Evolutionary conservation across 2,329 filamentous ascomycete genomes (phyloP), one percentile per base, ranked within the genome.

Genomic region (Zasmidium angulare): DNA sequence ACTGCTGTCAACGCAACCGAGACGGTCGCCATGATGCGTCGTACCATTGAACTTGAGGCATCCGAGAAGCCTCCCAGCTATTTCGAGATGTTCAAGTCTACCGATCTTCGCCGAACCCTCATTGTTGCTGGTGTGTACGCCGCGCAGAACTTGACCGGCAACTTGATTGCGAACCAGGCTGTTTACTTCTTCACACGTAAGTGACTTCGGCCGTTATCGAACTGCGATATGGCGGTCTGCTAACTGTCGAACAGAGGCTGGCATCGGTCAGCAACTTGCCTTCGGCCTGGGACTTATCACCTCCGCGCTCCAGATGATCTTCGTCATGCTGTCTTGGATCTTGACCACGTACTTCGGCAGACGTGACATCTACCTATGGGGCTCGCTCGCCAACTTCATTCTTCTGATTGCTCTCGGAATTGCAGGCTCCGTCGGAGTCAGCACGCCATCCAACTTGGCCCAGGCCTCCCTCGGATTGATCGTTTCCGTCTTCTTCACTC

Each of bases 311-410:
- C 84, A 87, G 70, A 77, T 74, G 73, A 73, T 89, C 70, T 79
- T 86, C 61, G 84, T 86, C 71, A 87, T 87, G 81, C 77, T 86
- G 46, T 89, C 86, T 59, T 89, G 86, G 86, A 74, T 88, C 57
- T 81, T 89, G 52, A 88, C 84, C 14, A 81, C 82, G 1, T 88
- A 85, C 73, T 78, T 86, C 55, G 85, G 86, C 69, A 82, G 85
- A 59, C 85, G 86, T 55, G 81, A 82, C 36, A 87, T 88, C 73
- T 88, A 88, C 72, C 76, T 88, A 56, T 87, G 81, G 76, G 85
- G 86, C 62, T 81, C 81, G 24, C 69, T 75, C 36, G 78, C 82
- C 74, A 86, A 85, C 74, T 75, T 76, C 54, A 66, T 69, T 40
- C 78, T 88, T 65, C 76, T 88, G 12, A 55, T 88, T 61, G 76